Evolutionary conservation across 1,284 basidiomycete genomes (phyloP), one percentile per base, ranked within the genome.

Genomic region (Inonotus hispidus): DNA sequence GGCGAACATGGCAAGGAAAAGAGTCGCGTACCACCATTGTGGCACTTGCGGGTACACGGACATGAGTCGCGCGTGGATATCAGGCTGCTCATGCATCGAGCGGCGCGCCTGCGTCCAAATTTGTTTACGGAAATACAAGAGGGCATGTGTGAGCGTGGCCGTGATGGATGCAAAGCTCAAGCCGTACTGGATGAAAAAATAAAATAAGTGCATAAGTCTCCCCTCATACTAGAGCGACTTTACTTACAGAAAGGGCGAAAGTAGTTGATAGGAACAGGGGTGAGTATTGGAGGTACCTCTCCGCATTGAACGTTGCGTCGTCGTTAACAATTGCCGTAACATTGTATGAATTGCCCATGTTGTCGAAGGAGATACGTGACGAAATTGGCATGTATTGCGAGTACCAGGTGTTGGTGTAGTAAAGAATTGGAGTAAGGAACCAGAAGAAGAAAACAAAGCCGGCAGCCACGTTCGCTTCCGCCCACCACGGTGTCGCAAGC

Each of bases 401-500:
- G 66, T 74, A 74, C 72, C 72, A 75, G 16, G 69, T 68, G 66
- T 77, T 75, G 49, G 72, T 73, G 68, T 72, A 77, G 38, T 62
- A 57, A 25, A 62, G 55, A 23, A 73, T 67, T 1, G 75, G 76
- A 39, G 72, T 67, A 6, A 77, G 63, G 62, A 79, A 62, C 76
- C 85, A 89, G 74, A 84, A 88, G 74, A 88, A 88, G 63, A 92
- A 72, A 16, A 92, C 71, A 70, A 95, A 96, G 1, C 92, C 93
- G 45, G 75, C 78, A 16, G 87, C 82, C 52, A 94, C 79, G 73
- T 97, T 97, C 57, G 88, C 90, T 69, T 86, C 85, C 2, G 86
- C 85, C 87, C 86, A 88, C 86, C 84, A 87, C 0, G 84, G 84
- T 8, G 83, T 82, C 7, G 81, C 77, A 45, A 84, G 77, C 39